phyloP scores from a whole-genome alignment of 2,329 filamentous ascomycete species.

The Drechslerella dactyloides region DNA sequence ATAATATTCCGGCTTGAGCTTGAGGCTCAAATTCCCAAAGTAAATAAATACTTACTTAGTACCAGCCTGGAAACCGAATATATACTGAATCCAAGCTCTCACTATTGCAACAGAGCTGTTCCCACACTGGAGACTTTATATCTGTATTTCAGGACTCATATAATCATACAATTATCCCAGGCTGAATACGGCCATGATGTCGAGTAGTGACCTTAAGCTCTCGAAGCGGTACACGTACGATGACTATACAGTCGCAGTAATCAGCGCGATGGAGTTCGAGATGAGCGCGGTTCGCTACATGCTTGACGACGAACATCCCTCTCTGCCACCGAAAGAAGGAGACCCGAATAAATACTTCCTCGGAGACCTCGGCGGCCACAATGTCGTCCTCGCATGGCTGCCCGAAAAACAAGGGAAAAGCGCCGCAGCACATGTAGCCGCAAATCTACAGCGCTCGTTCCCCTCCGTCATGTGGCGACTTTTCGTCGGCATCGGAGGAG shows the following conservation, averaged over 20 bases:
- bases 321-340: slow-evolving; percentile 30
- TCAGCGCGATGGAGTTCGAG: slow-evolving; percentile 55
- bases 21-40: too few relatives aligned
- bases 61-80: background rate
- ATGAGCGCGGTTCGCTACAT: slow-evolving; percentile 55
- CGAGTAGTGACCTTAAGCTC: background rate
- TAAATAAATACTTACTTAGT: background rate
- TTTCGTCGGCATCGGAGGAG: slow-evolving; percentile 55
- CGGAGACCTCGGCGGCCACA: slow-evolving; percentile 54
- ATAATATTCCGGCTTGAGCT: too few relatives aligned
- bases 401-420: slow-evolving; percentile 54
- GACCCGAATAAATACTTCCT: slow-evolving; percentile 54
- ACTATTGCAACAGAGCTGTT: background rate
- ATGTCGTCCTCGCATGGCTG: slow-evolving; percentile 55
- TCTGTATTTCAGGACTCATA: background rate
- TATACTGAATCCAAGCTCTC: background rate
- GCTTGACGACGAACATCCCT: slow-evolving; percentile 55
- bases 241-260: slow-evolving; percentile 55
- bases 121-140: background rate
- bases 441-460: slow-evolving; percentile 54
- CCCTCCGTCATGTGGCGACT: slow-evolving; percentile 54
- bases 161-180: background rate
- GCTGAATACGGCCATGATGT: background rate
- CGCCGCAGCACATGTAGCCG: slow-evolving; percentile 53
- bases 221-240: slow-evolving; percentile 29